A percentile compares a stretch with the other conserved stretches of the same genome.
Conservation (phyloP, 1,139 yeast genomes). For the Pichia sp. region DNA sequence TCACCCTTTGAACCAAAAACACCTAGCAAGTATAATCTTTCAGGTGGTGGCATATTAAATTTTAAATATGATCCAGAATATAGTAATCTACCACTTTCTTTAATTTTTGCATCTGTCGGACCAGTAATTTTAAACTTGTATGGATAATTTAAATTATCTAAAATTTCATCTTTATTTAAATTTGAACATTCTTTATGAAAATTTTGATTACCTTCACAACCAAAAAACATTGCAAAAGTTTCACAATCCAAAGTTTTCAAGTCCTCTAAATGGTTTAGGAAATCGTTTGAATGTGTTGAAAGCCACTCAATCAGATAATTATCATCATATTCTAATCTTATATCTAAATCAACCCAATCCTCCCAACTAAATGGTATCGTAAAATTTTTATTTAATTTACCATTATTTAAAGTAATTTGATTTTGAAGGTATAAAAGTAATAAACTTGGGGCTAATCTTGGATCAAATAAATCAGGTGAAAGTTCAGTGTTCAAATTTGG, state of each 20-base stretch:
- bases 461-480: constrained; percentile 19
- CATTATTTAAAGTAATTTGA: constrained; percentile 15
- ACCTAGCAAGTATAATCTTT: constrained; percentile 26
- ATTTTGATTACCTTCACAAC: constrained; percentile 15
- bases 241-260: constrained; percentile 17
- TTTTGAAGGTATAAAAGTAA: constrained; percentile 21
- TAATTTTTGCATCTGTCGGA: constrained; percentile 16
- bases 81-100: constrained; percentile 24
- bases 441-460: constrained; percentile 23
- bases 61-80: constrained; percentile 26
- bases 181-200: constrained; percentile 13
- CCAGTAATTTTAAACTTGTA: constrained; percentile 18
- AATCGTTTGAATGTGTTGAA: constrained; percentile 7
- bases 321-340: constrained; percentile 19
- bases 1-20: constrained; percentile 20
- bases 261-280: constrained; percentile 6
- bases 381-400: constrained; percentile 18
- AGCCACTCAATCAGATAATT: constrained; percentile 19
- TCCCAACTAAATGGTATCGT: constrained; percentile 27
- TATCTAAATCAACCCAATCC: constrained; percentile 27
- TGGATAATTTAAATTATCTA: constrained; percentile 12
- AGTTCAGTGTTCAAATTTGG: neutral
- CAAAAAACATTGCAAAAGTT: constrained; percentile 19
- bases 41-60: constrained; percentile 24
- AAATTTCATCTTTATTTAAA: constrained; percentile 7